Percentiles rank a stretch among this genome's conserved stretches.
Evolutionary conservation across 106 monocot species (phyloP).

Genomic region (Dioscorea dumetorum): DNA sequence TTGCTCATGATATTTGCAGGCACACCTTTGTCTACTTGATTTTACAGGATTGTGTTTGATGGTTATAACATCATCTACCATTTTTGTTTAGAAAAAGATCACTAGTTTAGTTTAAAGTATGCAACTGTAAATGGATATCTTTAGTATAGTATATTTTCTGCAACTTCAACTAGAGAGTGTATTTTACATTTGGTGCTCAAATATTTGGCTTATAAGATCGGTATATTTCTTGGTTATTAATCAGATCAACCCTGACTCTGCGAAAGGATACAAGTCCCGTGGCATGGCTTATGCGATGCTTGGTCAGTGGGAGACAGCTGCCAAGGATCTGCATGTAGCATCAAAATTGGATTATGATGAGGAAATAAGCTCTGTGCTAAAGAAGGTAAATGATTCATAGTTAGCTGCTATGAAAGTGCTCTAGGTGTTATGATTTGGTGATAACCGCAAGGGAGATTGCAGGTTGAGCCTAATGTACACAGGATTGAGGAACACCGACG

Average conservation of each 20-base stretch:
- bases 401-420: neutral
- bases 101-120: too few species aligned
- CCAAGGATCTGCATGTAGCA: slow-evolving; percentile 85
- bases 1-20: too few species aligned
- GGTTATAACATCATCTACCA: too few species aligned
- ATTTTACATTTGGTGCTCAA: too few species aligned
- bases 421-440: neutral
- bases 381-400: slow-evolving; percentile 39
- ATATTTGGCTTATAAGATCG: too few species aligned
- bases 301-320: slow-evolving; percentile 87
- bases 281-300: slow-evolving; percentile 89
- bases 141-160: too few species aligned
- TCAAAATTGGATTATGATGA: slow-evolving; percentile 95
- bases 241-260: slow-evolving; percentile 95
- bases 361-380: slow-evolving; percentile 79
- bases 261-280: slow-evolving; percentile 91
- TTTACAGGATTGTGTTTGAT: too few species aligned
- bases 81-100: too few species aligned
- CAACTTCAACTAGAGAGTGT: too few species aligned
- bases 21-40: too few species aligned
- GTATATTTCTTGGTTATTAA: neutral
- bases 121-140: too few species aligned
- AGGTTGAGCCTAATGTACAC: slow-evolving; percentile 96
- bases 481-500: slow-evolving; percentile 91
- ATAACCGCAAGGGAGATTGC: neutral